Evolutionary conservation across 371 early-diverging fungal species (phyloP).

Genomic region (Circinella umbellata): DNA sequence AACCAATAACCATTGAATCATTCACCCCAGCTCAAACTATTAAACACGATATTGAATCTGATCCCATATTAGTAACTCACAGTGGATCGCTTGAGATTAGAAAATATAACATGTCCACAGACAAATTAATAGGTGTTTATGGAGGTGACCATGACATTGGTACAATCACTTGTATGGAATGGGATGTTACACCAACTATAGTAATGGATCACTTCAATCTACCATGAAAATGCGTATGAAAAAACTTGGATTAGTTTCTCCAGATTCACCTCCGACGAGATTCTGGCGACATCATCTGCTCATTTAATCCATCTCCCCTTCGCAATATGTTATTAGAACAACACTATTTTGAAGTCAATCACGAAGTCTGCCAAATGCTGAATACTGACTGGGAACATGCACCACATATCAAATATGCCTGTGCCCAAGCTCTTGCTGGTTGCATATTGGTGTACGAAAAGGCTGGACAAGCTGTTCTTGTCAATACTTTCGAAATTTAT

Average conservation of each 20-base stretch:
- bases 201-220: slow-evolving; percentile 26
- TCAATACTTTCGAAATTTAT: slow-evolving; percentile 35
- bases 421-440: slow-evolving; percentile 25
- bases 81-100: slow-evolving; percentile 20
- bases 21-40: slow-evolving; percentile 28
- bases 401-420: slow-evolving; percentile 25
- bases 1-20: slow-evolving; percentile 14
- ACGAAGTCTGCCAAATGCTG: slow-evolving; percentile 12
- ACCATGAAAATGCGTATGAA: slow-evolving; percentile 12
- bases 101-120: slow-evolving; percentile 35
- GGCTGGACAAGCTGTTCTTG: slow-evolving; percentile 29
- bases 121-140: slow-evolving; percentile 32
- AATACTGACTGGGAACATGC: slow-evolving; percentile 20
- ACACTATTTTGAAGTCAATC: slow-evolving; percentile 10
- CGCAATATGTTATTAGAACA: slow-evolving; percentile 10
- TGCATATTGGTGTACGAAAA: slow-evolving; percentile 20
- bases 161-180: slow-evolving; percentile 44
- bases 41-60: slow-evolving; percentile 29
- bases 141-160: slow-evolving; percentile 30
- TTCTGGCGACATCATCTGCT: not conserved
- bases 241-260: not conserved
- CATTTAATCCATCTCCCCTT: slow-evolving; percentile 8
- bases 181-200: slow-evolving; percentile 33
- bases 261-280: not conserved
- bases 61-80: slow-evolving; percentile 37